Percentiles rank a stretch among this genome's conserved stretches.
phyloP scores from a whole-genome alignment of 192 early-diverging fungal genomes.

The Rhizophagus clarus region DNA sequence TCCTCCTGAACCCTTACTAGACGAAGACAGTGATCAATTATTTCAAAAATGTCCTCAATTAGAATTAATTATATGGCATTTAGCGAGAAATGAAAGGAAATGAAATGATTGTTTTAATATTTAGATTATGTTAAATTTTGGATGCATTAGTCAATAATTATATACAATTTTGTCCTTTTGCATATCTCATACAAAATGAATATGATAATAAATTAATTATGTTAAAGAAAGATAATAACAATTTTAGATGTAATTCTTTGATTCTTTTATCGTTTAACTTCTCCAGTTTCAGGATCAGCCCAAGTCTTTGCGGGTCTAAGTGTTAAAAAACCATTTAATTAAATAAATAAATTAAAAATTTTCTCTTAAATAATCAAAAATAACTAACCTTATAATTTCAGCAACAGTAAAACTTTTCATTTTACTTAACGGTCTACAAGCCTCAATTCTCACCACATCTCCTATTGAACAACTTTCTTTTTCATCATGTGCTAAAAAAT shows the following conservation, averaged over 20 bases:
- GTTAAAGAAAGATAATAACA: not conserved
- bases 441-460: constrained; percentile 91
- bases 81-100: not conserved
- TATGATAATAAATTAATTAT: not conserved
- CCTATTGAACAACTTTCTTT: constrained; percentile 79
- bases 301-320: constrained; percentile 27
- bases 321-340: not conserved
- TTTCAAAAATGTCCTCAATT: constrained; percentile 19
- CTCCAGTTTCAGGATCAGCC: constrained; percentile 8
- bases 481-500: constrained; percentile 88
- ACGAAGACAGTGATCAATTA: not conserved
- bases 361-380: not conserved
- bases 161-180: no score
- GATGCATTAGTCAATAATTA: no score
- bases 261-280: constrained; percentile 24
- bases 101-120: no score
- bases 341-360: not conserved
- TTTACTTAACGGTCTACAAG: constrained; percentile 84
- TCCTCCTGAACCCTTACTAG: not conserved
- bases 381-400: constrained; percentile 63
- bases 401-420: constrained; percentile 88
- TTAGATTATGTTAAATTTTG: no score
- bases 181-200: no score
- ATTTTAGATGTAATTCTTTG: not conserved
- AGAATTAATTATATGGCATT: constrained; percentile 9